Conservation (phyloP, 1,284 basidiomycete species). For the Termitomyces sp. region DNA sequence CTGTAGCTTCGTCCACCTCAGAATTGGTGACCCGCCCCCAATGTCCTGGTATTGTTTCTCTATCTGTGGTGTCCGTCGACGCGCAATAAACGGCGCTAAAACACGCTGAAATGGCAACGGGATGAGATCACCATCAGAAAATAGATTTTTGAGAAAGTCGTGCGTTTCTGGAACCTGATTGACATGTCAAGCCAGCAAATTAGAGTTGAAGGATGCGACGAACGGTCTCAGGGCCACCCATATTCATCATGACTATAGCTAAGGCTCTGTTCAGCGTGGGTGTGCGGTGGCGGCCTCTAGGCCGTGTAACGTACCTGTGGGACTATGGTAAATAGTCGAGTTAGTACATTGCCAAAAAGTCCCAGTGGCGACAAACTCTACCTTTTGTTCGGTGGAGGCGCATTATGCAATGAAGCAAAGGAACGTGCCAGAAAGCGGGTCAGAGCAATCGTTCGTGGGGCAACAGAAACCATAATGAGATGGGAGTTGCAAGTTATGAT, state of each 20-base stretch:
- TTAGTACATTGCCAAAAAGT: conserved; percentile 4
- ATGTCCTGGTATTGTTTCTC: conserved; percentile 93
- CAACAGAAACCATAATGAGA: conserved; percentile 11
- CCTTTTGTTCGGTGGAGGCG: conserved; percentile 31
- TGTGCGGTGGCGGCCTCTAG: conserved; percentile 4
- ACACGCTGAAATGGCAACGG: conserved; percentile 89
- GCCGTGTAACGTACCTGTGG: conserved; percentile 48
- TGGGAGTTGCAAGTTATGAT: background rate
- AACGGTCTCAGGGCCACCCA: conserved; percentile 95
- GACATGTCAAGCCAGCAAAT: conserved; percentile 7
- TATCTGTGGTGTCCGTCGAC: conserved; percentile 89
- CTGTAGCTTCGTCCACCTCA: conserved; percentile 85
- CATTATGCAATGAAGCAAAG: conserved; percentile 30
- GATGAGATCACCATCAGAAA: conserved; percentile 94
- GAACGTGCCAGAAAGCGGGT: conserved; percentile 17
- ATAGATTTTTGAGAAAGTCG: conserved; percentile 90
- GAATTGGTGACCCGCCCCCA: conserved; percentile 97
- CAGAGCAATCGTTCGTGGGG: conserved; percentile 10
- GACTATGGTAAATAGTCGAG: conserved; percentile 35
- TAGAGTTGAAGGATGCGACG: conserved; percentile 24
- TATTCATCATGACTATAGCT: conserved; percentile 97
- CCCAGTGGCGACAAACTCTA: conserved; percentile 15
- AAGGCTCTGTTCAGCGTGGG: conserved; percentile 15
- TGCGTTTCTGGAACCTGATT: conserved; percentile 77
- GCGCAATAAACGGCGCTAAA: conserved; percentile 87